phyloP scores from a whole-genome alignment of 1,284 basidiomycete species.

The Neolentinus lepideus region DNA sequence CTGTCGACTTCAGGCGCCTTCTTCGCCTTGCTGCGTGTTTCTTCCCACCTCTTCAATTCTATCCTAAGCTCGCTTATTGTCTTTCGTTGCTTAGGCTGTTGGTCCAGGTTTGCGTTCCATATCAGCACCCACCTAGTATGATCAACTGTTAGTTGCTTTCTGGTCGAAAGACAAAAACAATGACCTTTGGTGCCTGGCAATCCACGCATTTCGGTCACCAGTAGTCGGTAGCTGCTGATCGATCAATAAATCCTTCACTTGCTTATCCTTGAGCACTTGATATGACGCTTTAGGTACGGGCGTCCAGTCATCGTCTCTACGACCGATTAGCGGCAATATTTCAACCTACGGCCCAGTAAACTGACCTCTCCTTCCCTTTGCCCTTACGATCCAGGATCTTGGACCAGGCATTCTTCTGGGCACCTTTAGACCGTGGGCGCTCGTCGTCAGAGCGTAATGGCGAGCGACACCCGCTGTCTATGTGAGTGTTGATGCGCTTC shows the following conservation, averaged over 20 bases:
- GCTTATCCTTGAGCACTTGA: constrained; percentile 52
- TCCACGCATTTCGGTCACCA: constrained; percentile 45
- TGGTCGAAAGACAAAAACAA: not conserved
- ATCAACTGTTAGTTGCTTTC: not conserved
- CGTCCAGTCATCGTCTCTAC: constrained; percentile 24
- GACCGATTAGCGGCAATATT: constrained; percentile 5
- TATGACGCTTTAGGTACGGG: constrained; percentile 64
- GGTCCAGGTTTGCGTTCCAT: constrained; percentile 67
- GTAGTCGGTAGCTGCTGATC: constrained; percentile 41
- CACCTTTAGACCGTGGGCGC: constrained; percentile 17
- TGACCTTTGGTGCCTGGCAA: constrained; percentile 55
- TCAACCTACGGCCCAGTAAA: not conserved
- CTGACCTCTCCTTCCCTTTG: constrained; percentile 41
- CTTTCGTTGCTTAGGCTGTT: constrained; percentile 36
- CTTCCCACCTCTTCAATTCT: constrained; percentile 57
- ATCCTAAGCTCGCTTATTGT: constrained; percentile 36
- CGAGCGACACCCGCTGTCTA: constrained; percentile 46
- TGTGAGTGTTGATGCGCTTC: constrained; percentile 46
- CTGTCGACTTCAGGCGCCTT: constrained; percentile 35
- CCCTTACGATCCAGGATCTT: constrained; percentile 32
- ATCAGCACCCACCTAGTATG: constrained; percentile 53
- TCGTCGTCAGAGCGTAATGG: constrained; percentile 12
- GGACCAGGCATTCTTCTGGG: constrained; percentile 38
- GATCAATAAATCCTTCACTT: constrained; percentile 48
- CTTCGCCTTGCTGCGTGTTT: constrained; percentile 26